A percentile compares a stretch with the other conserved stretches of the same genome.
Evolutionary conservation across 345 rosid species (phyloP).

Genomic region (Reutealis trisperma): DNA sequence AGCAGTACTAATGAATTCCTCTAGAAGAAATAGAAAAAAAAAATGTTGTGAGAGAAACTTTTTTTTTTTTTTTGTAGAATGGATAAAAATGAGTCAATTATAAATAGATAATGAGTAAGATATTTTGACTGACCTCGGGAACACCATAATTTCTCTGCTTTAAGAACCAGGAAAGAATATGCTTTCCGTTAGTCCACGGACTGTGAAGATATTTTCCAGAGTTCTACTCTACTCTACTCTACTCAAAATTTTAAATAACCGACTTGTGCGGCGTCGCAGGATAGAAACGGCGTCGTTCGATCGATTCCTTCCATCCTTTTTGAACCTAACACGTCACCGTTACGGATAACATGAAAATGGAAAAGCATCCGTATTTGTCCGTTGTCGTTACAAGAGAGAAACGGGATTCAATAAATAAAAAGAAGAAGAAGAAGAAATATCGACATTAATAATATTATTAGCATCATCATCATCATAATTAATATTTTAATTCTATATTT

Average conservation of each 20-base stretch:
- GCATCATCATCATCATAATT: too few relatives aligned
- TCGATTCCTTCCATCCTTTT: not conserved
- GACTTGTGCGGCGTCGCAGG: too few relatives aligned
- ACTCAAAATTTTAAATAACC: too few relatives aligned
- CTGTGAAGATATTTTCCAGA: not conserved
- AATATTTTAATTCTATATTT: not conserved
- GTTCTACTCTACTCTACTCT: too few relatives aligned
- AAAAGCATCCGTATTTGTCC: not conserved
- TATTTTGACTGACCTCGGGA: not conserved
- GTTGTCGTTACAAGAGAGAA: slow-evolving; percentile 8
- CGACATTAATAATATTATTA: not conserved
- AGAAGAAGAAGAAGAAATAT: not conserved
- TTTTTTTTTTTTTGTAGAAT: too few relatives aligned
- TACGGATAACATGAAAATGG: not conserved
- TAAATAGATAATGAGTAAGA: too few relatives aligned
- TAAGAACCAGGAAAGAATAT: not conserved
- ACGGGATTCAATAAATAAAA: too few relatives aligned
- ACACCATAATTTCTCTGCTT: not conserved
- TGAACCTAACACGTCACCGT: slow-evolving; percentile 4
- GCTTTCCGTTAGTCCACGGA: not conserved
- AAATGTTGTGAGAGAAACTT: too few relatives aligned
- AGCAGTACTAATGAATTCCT: too few relatives aligned
- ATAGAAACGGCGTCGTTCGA: not conserved
- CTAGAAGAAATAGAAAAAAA: too few relatives aligned
- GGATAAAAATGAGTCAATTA: too few relatives aligned